Conservation (phyloP, 2,329 filamentous ascomycete species). For the Chrysosporium keratinophilum region DNA sequence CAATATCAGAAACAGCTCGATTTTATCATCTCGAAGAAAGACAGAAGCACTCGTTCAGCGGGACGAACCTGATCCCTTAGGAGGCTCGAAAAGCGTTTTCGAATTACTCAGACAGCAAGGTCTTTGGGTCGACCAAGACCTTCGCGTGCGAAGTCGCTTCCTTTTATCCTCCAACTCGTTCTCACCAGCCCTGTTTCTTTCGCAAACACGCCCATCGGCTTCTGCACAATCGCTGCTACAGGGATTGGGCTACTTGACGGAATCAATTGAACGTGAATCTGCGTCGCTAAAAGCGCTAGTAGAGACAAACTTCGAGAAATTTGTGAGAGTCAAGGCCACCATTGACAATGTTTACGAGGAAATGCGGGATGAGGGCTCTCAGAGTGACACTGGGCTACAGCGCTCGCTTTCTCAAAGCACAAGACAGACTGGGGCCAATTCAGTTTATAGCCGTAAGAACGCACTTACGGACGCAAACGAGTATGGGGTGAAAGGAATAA, state of each 20-base stretch:
- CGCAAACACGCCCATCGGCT: constrained; percentile 77
- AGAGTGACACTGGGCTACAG: constrained; percentile 21
- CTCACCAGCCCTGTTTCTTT: constrained; percentile 81
- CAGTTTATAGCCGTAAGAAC: constrained; percentile 63
- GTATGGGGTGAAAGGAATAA: constrained; percentile 80
- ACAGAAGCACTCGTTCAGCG: constrained; percentile 67
- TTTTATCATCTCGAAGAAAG: constrained; percentile 28
- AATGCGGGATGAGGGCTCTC: constrained; percentile 66
- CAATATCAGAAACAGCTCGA: constrained; percentile 58
- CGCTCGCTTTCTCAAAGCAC: constrained; percentile 13
- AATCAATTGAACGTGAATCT: constrained; percentile 94
- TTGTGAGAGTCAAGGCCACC: constrained; percentile 91
- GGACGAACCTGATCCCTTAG: constrained; percentile 86
- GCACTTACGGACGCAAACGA: constrained; percentile 86
- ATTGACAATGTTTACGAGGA: constrained; percentile 98
- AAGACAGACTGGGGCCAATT: constrained; percentile 19
- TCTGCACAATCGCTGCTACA: constrained; percentile 70
- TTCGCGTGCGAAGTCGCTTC: constrained; percentile 75
- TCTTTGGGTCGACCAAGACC: constrained; percentile 73
- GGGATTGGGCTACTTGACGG: constrained; percentile 75
- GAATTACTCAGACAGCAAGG: constrained; percentile 65
- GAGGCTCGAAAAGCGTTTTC: constrained; percentile 78
- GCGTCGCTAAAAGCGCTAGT: constrained; percentile 92
- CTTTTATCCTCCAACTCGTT: constrained; percentile 92
- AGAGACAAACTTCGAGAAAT: constrained; percentile 96